Evolutionary conservation across 2,329 filamentous ascomycete species (phyloP), one percentile per base, ranked within the genome.

Genomic region (Orbilia javanica): DNA sequence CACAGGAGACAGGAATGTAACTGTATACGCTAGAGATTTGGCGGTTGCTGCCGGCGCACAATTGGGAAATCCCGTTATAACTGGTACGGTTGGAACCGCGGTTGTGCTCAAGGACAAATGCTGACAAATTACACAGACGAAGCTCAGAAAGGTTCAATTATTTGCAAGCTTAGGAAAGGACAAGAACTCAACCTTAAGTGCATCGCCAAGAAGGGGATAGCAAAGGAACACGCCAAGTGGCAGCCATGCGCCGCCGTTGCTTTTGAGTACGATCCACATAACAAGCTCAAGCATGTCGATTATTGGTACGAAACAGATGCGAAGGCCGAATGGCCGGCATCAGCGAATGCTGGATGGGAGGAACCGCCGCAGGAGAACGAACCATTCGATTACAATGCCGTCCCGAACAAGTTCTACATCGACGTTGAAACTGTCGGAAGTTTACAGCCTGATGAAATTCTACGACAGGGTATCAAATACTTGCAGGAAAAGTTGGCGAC

Each of bases 171-270:
- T 83, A 89, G 95, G 74, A 92, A 91, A 83, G 93, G 92, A 1
- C 96, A 99, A 85, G 94, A 97, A 84, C 86, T 99, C 78, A 91
- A 93, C 84, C 89, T 99, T 83, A 92, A 89, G 79, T 98, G 95
- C 83, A 92, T 97, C 80, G 96, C 95, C 63, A 97, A 97, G 88
- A 98, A 98, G 88, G 96, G 96, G 0, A 98, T 98, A 80, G 94
- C 95, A 42, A 99, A 99, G 87, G 96, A 99, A 84, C 96, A 99
- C 85, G 93, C 96, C 8, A 99, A 99, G 85, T 99, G 96, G 96
- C 92, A 93, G 82, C 94, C 96, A 1, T 95, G 93, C 39, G 89
- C 94, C 46, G 96, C 96, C 2, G 91, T 99, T 46, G 94, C 93
- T 25, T 99, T 99, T 83, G 96, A 99, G 85, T 99, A 99, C 84